phyloP scores from a whole-genome alignment of 176 grass and related monocot species.

The Oryza meridionalis region DNA sequence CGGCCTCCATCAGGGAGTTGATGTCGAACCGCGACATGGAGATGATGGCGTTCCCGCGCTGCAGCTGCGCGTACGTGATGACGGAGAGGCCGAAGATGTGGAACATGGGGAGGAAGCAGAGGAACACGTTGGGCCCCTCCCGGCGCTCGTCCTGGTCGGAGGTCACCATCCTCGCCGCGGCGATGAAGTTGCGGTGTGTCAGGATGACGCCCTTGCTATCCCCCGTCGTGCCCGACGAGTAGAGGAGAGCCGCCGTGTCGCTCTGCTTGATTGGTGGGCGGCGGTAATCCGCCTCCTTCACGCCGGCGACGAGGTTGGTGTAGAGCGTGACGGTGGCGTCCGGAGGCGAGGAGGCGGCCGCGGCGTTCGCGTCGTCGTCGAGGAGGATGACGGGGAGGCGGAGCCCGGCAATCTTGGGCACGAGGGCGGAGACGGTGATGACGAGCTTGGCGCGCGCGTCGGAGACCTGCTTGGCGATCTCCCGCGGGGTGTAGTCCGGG shows the following conservation, averaged over 20 bases:
- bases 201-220: constrained; percentile 89
- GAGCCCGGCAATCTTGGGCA: constrained; percentile 49
- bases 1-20: constrained; percentile 50
- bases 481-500: constrained; percentile 68
- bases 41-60: constrained; percentile 69
- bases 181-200: constrained; percentile 91
- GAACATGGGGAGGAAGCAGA: constrained; percentile 99
- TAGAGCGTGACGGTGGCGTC: constrained; percentile 51
- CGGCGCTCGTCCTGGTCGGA: constrained; percentile 64
- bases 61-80: constrained; percentile 74
- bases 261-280: constrained; percentile 55
- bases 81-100: constrained; percentile 85
- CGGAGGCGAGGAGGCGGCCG: not conserved
- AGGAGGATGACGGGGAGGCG: constrained; percentile 71
- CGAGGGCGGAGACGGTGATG: constrained; percentile 64
- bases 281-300: constrained; percentile 40
- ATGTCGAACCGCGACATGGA: constrained; percentile 78
- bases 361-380: constrained; percentile 28
- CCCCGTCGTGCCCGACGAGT: constrained; percentile 95
- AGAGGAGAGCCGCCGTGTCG: constrained; percentile 74
- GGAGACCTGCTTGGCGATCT: constrained; percentile 75
- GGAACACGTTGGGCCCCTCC: constrained; percentile 73
- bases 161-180: constrained; percentile 54
- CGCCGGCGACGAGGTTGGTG: constrained; percentile 56
- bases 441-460: constrained; percentile 59